Percentiles rank a stretch among this genome's conserved stretches.
These are phyloP conservation scores for Yamadazyma siamensis DNA, from an alignment of 1,139 yeast species.

Conservation along the genomic window DNA sequence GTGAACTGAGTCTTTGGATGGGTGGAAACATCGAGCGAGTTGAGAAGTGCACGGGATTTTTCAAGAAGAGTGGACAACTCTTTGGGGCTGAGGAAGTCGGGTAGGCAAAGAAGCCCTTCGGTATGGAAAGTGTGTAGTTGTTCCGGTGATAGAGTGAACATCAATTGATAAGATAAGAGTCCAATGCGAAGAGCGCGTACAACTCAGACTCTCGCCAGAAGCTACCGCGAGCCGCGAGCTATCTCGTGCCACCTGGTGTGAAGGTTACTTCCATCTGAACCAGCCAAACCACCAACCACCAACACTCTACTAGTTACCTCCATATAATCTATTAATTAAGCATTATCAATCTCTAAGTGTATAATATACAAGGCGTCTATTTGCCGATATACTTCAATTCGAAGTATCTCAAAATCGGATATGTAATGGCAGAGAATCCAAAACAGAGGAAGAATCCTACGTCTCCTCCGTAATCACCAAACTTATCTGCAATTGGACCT, in stretches of 20 bases:
- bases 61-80: constrained; percentile 38
- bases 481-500: constrained; percentile 61
- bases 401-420: constrained; percentile 59
- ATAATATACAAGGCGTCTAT: no score
- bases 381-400: constrained; percentile 59
- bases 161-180: constrained; percentile 1
- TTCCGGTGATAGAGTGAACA: constrained; percentile 20
- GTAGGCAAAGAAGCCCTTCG: constrained; percentile 65
- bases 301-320: no score
- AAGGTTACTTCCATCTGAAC: no score
- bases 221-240: no score
- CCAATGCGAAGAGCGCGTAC: no score
- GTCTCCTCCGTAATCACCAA: constrained; percentile 67
- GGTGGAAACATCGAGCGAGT: constrained; percentile 46
- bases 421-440: constrained; percentile 65
- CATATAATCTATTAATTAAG: no score
- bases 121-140: constrained; percentile 45
- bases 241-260: no score
- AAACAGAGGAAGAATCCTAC: constrained; percentile 79
- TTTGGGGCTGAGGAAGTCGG: constrained; percentile 45
- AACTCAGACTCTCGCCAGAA: no score
- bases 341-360: no score
- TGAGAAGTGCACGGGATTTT: constrained; percentile 45
- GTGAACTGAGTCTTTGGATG: constrained; percentile 75
- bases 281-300: no score